phyloP scores from a whole-genome alignment of 1,139 yeast genomes.

The Scheffersomyces cryptocercus region DNA sequence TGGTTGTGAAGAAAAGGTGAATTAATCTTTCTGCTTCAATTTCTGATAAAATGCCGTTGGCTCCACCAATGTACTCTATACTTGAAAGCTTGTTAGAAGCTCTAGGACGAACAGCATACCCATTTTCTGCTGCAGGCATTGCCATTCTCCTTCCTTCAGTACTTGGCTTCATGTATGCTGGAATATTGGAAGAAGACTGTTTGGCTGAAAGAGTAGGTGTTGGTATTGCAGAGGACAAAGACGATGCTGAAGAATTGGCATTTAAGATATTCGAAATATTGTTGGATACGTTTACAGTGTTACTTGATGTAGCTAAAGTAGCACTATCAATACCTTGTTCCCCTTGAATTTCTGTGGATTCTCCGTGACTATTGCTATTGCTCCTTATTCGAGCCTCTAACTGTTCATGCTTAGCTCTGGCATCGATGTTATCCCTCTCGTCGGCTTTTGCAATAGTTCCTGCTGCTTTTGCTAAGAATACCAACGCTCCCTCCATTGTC shows the following conservation, averaged over 20 bases:
- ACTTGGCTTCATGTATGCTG: constrained; percentile 13
- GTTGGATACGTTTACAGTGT: no score
- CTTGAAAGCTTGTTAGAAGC: constrained; percentile 55
- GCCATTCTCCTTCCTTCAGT: constrained; percentile 17
- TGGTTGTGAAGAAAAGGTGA: constrained; percentile 65
- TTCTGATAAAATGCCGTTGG: constrained; percentile 62
- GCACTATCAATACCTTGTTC: not conserved
- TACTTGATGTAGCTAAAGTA: not conserved
- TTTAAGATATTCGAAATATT: not conserved
- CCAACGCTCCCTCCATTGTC: constrained; percentile 67
- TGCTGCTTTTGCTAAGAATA: constrained; percentile 73
- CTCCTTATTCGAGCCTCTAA: constrained; percentile 25
- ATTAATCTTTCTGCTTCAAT: constrained; percentile 66
- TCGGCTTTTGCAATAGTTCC: constrained; percentile 71
- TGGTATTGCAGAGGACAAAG: not conserved
- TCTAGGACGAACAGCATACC: constrained; percentile 52
- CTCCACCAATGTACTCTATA: constrained; percentile 64
- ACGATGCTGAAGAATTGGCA: not conserved
- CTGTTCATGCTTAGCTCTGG: constrained; percentile 53
- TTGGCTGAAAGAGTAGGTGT: not conserved
- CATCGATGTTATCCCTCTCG: constrained; percentile 67
- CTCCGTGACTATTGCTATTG: constrained; percentile 1
- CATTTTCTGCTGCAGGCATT: constrained; percentile 51
- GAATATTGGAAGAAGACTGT: constrained; percentile 7
- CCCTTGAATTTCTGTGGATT: not conserved